These are phyloP conservation scores for Fistulina hepatica DNA, from an alignment of 1,284 basidiomycete species.

Conservation along the genomic window DNA sequence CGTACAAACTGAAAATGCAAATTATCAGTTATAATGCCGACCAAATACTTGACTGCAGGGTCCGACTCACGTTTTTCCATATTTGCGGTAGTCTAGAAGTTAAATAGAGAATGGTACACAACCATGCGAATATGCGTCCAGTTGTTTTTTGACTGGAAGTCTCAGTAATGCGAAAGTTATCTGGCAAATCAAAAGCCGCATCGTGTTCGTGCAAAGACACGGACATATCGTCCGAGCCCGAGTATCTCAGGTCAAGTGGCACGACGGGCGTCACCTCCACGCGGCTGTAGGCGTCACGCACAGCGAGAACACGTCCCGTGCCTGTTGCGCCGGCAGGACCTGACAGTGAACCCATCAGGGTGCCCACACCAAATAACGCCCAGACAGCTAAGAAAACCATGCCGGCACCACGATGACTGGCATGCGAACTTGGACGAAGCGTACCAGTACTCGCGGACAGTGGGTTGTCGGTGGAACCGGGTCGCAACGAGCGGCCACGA, in stretches of 20 bases:
- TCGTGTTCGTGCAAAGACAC: too few relatives aligned
- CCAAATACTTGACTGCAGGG: too few relatives aligned
- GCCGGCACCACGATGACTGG: slow-evolving; percentile 50
- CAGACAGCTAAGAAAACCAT: slow-evolving; percentile 67
- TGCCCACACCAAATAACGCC: slow-evolving; percentile 56
- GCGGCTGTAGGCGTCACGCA: too few relatives aligned
- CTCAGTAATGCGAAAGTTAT: slow-evolving; percentile 10
- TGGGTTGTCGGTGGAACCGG: slow-evolving; percentile 22
- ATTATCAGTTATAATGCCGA: slow-evolving; percentile 5
- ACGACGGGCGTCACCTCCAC: too few relatives aligned
- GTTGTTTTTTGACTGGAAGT: slow-evolving; percentile 33
- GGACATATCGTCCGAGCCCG: too few relatives aligned
- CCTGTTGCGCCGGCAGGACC: slow-evolving; percentile 18
- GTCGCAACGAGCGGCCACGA: slow-evolving; percentile 38
- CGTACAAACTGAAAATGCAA: slow-evolving; percentile 71
- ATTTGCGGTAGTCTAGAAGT: slow-evolving; percentile 90
- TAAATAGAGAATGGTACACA: slow-evolving; percentile 83
- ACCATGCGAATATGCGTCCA: slow-evolving; percentile 86
- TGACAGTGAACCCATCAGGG: slow-evolving; percentile 25
- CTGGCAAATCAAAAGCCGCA: too few relatives aligned
- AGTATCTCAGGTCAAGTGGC: too few relatives aligned
- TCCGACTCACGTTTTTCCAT: slow-evolving; percentile 83
- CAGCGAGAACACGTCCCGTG: slow-evolving; percentile 26
- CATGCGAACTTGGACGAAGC: slow-evolving; percentile 39
- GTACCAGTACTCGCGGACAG: slow-evolving; percentile 9